A percentile compares a stretch with the other conserved stretches of the same genome.
Conservation (phyloP, 768 basidiomycete genomes). For the Mycena pura region DNA sequence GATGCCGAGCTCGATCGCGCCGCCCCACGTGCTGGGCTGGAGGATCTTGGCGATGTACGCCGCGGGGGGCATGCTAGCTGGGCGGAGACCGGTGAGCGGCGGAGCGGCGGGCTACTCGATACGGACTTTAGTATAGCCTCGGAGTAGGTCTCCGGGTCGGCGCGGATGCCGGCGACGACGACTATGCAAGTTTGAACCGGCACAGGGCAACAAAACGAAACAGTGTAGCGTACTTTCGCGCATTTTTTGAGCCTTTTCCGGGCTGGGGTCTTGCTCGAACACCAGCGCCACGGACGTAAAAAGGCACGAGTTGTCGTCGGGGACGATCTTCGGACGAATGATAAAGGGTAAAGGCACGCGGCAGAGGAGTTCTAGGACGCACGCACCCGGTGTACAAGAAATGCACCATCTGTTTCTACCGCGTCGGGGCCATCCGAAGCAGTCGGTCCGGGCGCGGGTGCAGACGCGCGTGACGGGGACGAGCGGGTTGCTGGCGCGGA, state of each 20-base stretch:
- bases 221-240: conserved; percentile 65
- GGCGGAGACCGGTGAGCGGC: background rate
- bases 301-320: conserved; percentile 97
- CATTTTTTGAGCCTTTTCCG: conserved; percentile 71
- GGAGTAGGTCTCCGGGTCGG: conserved; percentile 73
- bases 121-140: conserved; percentile 88
- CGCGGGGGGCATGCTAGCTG: conserved; percentile 55
- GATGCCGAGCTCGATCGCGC: conserved; percentile 91
- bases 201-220: background rate
- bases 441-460: conserved; percentile 25
- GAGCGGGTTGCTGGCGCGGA: conserved; percentile 5
- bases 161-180: conserved; percentile 81
- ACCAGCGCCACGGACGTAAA: conserved; percentile 88
- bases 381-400: conserved; percentile 75
- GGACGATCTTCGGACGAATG: conserved; percentile 89
- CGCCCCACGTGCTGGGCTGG: conserved; percentile 88
- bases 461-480: background rate
- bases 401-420: conserved; percentile 67
- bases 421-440: conserved; percentile 53
- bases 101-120: too few species aligned
- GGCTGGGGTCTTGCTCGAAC: conserved; percentile 83
- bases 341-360: background rate
- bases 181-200: conserved; percentile 54
- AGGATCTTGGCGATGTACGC: conserved; percentile 85
- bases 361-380: background rate